These are phyloP conservation scores for Aspergillus fructus DNA, from an alignment of 2,329 filamentous ascomycete genomes.

Conservation along the genomic window DNA sequence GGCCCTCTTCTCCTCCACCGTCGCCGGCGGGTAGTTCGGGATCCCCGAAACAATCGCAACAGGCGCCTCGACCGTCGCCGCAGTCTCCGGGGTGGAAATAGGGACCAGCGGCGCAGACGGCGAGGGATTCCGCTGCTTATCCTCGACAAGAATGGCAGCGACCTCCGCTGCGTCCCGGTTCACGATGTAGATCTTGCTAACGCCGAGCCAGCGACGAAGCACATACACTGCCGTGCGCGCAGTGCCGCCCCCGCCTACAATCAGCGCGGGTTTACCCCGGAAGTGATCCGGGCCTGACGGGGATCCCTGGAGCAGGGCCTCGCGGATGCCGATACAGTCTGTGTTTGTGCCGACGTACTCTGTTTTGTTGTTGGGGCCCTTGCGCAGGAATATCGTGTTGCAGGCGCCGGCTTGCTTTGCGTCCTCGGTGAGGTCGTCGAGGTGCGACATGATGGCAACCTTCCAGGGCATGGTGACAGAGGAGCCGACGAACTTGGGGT, in stretches of 20 bases:
- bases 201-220: slow-evolving; percentile 67
- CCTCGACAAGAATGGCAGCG: slow-evolving; percentile 63
- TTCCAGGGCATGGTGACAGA: slow-evolving; percentile 85
- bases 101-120: slow-evolving; percentile 52
- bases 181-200: slow-evolving; percentile 70
- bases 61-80: slow-evolving; percentile 56
- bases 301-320: slow-evolving; percentile 63
- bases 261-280: slow-evolving; percentile 62
- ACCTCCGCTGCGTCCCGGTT: slow-evolving; percentile 71
- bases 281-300: slow-evolving; percentile 21
- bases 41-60: slow-evolving; percentile 72
- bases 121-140: slow-evolving; percentile 54
- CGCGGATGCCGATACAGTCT: slow-evolving; percentile 74
- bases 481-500: slow-evolving; percentile 55
- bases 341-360: slow-evolving; percentile 74
- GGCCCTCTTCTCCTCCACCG: slow-evolving; percentile 60
- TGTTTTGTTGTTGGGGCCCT: slow-evolving; percentile 42
- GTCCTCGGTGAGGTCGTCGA: slow-evolving; percentile 72
- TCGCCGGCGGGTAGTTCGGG: slow-evolving; percentile 71
- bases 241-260: slow-evolving; percentile 76
- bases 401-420: slow-evolving; percentile 72
- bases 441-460: slow-evolving; percentile 69
- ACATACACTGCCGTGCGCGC: slow-evolving; percentile 77
- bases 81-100: slow-evolving; percentile 62
- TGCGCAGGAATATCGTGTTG: slow-evolving; percentile 72